Percentiles rank a stretch among this genome's conserved stretches.
phyloP scores from a whole-genome alignment of 352 stramenopile species.

The Globisporangium emineosum region DNA sequence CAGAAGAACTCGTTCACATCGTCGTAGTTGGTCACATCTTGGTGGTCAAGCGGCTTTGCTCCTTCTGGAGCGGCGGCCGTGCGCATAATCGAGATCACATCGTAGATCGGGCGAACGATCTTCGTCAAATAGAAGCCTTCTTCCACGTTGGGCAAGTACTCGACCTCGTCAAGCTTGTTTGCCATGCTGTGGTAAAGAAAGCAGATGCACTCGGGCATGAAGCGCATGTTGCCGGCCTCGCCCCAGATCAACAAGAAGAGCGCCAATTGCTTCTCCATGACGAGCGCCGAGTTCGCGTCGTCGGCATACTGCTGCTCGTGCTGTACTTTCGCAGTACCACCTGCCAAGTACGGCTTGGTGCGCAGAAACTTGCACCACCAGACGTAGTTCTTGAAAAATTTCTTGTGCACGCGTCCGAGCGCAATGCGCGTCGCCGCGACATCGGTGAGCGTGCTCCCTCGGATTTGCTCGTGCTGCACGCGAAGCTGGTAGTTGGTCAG shows the following conservation, averaged over 20 bases:
- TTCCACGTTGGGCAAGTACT: conserved; percentile 43
- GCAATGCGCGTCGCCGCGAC: conserved; percentile 49
- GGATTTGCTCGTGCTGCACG: conserved; percentile 37
- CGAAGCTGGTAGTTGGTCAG: conserved; percentile 84
- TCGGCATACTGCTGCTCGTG: conserved; percentile 41
- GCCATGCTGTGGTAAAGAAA: conserved; percentile 85
- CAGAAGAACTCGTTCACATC: conserved; percentile 91
- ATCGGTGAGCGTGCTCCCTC: conserved; percentile 28
- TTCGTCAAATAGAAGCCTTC: conserved; percentile 65
- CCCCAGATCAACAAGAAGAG: conserved; percentile 84
- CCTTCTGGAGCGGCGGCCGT: conserved; percentile 36
- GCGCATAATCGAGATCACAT: conserved; percentile 74
- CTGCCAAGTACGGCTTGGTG: conserved; percentile 45
- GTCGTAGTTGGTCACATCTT: conserved; percentile 87
- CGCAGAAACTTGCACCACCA: conserved; percentile 95
- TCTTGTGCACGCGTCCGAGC: conserved; percentile 57
- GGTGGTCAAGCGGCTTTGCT: conserved; percentile 59
- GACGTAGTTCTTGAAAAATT: conserved; percentile 90
- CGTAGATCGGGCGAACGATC: conserved; percentile 76
- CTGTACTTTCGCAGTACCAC: conserved; percentile 4
- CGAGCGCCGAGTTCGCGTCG: conserved; percentile 32
- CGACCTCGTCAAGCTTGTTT: conserved; percentile 52
- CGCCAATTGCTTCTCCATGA: conserved; percentile 71
- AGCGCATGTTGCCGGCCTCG: conserved; percentile 79
- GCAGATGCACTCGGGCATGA: conserved; percentile 89